Conservation (phyloP, 371 early-diverging fungal genomes). For the Rhizopus stolonifer region DNA sequence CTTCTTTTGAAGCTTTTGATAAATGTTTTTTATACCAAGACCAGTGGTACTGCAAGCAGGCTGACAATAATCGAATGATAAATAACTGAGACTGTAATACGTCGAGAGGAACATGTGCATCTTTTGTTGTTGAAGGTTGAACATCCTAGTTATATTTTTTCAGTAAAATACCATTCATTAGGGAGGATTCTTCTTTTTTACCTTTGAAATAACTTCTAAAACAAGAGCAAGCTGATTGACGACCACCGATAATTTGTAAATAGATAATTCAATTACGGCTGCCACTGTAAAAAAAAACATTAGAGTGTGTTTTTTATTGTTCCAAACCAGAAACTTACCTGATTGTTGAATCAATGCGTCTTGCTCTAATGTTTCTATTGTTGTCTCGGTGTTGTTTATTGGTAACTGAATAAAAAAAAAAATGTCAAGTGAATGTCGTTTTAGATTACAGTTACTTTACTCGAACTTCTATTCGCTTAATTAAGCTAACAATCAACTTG, state of each 20-base stretch:
- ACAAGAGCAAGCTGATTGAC: slow-evolving; percentile 52
- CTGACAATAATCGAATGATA: slow-evolving; percentile 65
- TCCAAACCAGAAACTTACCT: slow-evolving; percentile 21
- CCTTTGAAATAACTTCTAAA: slow-evolving; percentile 63
- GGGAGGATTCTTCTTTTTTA: slow-evolving; percentile 25
- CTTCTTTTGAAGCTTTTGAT: slow-evolving; percentile 17
- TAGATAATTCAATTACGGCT: slow-evolving; percentile 61
- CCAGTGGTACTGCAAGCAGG: slow-evolving; percentile 76
- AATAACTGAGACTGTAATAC: slow-evolving; percentile 74
- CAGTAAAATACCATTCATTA: no score
- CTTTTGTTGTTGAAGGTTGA: slow-evolving; percentile 35
- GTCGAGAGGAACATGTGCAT: slow-evolving; percentile 56
- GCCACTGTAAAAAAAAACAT: slow-evolving; percentile 31
- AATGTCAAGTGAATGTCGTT: neutral
- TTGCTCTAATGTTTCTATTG: slow-evolving; percentile 58
- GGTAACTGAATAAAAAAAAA: slow-evolving; percentile 48
- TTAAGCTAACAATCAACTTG: slow-evolving; percentile 50
- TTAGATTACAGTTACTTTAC: slow-evolving; percentile 22
- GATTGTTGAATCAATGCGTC: slow-evolving; percentile 70
- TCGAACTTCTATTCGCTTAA: slow-evolving; percentile 52
- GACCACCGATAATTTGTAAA: slow-evolving; percentile 50
- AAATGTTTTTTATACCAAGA: slow-evolving; percentile 53
- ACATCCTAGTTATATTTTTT: slow-evolving; percentile 10
- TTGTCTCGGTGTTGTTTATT: slow-evolving; percentile 51
- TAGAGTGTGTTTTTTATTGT: neutral